Evolutionary conservation across 2,329 filamentous ascomycete genomes (phyloP), one percentile per base, ranked within the genome.

Genomic region (Aureobasidium uvarum): DNA sequence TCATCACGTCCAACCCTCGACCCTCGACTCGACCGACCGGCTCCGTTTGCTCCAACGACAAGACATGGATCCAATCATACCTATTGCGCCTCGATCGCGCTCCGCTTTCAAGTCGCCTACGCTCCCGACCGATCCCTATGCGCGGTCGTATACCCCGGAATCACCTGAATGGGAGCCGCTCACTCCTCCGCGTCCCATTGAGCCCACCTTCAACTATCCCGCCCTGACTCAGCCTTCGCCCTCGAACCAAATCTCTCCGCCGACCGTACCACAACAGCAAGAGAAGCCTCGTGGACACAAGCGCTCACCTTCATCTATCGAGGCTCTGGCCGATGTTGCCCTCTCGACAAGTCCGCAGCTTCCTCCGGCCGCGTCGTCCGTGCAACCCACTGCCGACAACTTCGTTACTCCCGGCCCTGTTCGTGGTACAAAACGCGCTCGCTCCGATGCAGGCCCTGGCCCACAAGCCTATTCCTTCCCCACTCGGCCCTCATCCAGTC

Each of bases 391-490:
- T 41, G 62, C 68, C 7, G 45, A 63, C 59, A 66, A 67, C 68
- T 67, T 72, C 7, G 41, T 48, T 10, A 38, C 58, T 48, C 67
- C 70, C 51, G 74, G 74, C 38, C 69, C 69, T 48, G 68, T 72
- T 25, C 60, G 60, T 25, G 60, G 36, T 11, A 72, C 76, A 55
- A 88, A 88, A 74, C 81, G 86, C 48, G 81, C 84, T 56, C 82
- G 85, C 68, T 87, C 86, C 50, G 85, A 87, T 70, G 78, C 83
- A 69, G 76, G 82, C 60, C 77, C 78, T 18, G 80, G 81, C 31
- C 81, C 80, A 20, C 75, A 77, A 28, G 73, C 77, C 23, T 72
- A 77, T 52, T 70, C 72, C 33, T 71, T 74, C 41, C 72, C 74
- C 38, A 76, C 78, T 39, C 72, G 81, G 66, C 81, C 81, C 18